A percentile compares a stretch with the other conserved stretches of the same genome.
Evolutionary conservation across 352 stramenopile species (phyloP).

Genomic region (Pythium chondricola): DNA sequence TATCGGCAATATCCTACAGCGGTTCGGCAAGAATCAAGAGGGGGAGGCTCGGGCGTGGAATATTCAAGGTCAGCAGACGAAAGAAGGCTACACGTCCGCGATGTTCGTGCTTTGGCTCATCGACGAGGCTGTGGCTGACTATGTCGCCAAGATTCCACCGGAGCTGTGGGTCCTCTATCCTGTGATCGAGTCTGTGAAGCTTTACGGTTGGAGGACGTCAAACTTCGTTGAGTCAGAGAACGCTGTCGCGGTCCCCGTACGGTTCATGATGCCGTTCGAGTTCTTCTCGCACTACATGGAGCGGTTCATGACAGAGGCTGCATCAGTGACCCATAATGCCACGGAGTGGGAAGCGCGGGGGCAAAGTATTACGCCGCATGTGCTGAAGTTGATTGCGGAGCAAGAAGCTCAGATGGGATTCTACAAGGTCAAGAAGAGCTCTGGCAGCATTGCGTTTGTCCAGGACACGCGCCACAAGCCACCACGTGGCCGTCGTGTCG

Average conservation of each 20-base stretch:
- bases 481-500: not conserved
- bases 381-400: constrained; percentile 2
- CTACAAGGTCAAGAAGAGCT: not conserved
- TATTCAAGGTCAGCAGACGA: constrained; percentile 4
- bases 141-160: constrained; percentile 4
- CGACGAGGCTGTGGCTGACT: constrained; percentile 2
- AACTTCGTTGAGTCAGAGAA: constrained; percentile 20
- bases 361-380: constrained; percentile 5
- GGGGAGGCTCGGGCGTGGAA: constrained; percentile 4
- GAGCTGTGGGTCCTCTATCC: constrained; percentile 11
- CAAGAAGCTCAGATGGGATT: not conserved
- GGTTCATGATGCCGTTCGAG: constrained; percentile 3
- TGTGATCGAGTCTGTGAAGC: not conserved
- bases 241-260: not conserved
- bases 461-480: not conserved
- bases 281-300: constrained; percentile 17
- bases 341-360: constrained; percentile 4
- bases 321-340: not conserved
- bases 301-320: constrained; percentile 14
- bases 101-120: constrained; percentile 1
- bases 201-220: constrained; percentile 18
- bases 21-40: not conserved
- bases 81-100: not conserved
- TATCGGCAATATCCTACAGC: constrained; percentile 3
- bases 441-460: not conserved